Percentiles rank a stretch among this genome's conserved stretches.
Conservation (phyloP, 345 rosid genomes). For the Toxicodendron radicans region DNA sequence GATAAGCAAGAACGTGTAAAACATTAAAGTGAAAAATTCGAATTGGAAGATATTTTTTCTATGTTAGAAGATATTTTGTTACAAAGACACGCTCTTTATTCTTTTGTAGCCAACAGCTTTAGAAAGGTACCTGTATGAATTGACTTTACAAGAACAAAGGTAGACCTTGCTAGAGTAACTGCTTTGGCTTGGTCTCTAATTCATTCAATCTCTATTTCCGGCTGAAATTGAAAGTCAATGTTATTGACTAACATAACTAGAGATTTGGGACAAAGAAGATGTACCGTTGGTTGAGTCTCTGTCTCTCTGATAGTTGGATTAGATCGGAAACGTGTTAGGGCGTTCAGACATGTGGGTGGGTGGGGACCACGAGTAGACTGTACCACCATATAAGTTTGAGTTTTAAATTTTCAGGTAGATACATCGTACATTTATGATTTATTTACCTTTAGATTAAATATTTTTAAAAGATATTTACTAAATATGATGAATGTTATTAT, state of each 20-base stretch:
- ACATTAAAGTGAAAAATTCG: neutral
- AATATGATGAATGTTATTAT: no score
- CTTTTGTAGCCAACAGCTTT: neutral
- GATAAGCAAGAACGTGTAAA: neutral
- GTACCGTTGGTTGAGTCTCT: neutral
- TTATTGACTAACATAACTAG: neutral
- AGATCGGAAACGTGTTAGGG: conserved; percentile 7
- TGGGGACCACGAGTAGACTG: no score
- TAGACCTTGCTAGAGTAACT: neutral
- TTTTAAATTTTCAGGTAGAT: no score
- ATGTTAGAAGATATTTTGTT: no score
- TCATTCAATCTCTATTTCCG: neutral
- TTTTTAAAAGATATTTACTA: no score
- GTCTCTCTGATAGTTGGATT: no score
- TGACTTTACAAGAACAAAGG: neutral
- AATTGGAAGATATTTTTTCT: neutral
- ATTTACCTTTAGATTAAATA: no score
- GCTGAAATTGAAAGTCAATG: neutral
- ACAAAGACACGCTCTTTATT: neutral
- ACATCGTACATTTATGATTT: no score
- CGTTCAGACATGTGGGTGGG: neutral
- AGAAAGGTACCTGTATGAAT: neutral
- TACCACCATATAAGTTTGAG: no score
- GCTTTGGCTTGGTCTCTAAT: neutral
- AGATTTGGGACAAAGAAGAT: neutral